These are phyloP conservation scores for Trametes cinnabarina DNA, from an alignment of 768 basidiomycete species.

Conservation along the genomic window DNA sequence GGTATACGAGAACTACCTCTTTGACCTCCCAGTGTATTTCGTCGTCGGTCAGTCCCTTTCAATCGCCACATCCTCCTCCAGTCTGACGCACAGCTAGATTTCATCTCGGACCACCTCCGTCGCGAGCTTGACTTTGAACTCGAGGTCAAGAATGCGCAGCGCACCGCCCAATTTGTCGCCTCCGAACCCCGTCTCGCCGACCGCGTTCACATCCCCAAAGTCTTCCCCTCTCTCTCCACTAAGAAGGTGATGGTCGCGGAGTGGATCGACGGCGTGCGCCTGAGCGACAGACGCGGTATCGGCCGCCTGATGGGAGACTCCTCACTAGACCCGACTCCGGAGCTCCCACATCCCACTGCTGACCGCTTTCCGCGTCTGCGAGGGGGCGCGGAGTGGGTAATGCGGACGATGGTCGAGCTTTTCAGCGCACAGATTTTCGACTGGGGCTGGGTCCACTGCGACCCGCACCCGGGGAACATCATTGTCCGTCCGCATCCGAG, in stretches of 20 bases:
- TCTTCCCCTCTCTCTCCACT: slow-evolving; percentile 70
- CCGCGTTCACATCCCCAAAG: slow-evolving; percentile 76
- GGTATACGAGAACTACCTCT: slow-evolving; percentile 75
- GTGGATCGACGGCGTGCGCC: slow-evolving; percentile 77
- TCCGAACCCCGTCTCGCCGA: slow-evolving; percentile 67
- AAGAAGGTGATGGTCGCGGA: slow-evolving; percentile 80
- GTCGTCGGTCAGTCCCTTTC: slow-evolving; percentile 50
- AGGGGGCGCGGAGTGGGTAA: slow-evolving; percentile 62
- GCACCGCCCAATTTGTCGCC: slow-evolving; percentile 66
- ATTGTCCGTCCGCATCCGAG: slow-evolving; percentile 60
- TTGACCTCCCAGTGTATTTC: slow-evolving; percentile 84
- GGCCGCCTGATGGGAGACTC: slow-evolving; percentile 57
- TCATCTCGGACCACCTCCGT: slow-evolving; percentile 76
- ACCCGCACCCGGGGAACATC: slow-evolving; percentile 76
- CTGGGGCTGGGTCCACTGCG: slow-evolving; percentile 89
- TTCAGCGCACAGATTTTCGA: slow-evolving; percentile 90
- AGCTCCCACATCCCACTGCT: background rate
- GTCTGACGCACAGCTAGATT: slow-evolving; percentile 42
- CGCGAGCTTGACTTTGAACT: slow-evolving; percentile 79
- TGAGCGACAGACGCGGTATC: slow-evolving; percentile 63
- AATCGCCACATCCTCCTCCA: background rate
- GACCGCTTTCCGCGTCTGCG: slow-evolving; percentile 35
- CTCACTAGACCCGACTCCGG: background rate
- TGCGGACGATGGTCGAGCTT: slow-evolving; percentile 85
- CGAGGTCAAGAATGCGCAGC: slow-evolving; percentile 75